Base-by-base conservation (phyloP, 164 flowering plant genomes). In the Dillenia suffruticosa region DNA sequence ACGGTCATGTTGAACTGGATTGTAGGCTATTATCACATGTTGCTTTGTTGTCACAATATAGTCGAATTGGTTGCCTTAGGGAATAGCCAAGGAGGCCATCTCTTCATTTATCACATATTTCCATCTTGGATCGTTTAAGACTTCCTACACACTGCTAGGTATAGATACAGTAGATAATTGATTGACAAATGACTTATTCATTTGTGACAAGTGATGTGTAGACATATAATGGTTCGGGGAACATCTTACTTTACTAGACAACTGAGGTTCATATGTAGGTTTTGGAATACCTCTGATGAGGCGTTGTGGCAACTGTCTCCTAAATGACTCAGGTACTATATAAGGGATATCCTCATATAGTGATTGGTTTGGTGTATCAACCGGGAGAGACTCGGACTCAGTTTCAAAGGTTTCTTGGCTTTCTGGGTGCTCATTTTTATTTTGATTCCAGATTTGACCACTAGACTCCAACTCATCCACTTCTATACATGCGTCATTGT, bases 81-180 rank as follows among this genome's bases (percentile, higher is more conserved):
- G 59, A 46, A 56, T 56, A 56, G 14, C 46, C 59, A 63, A 48
- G 22, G 59, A 45, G 10, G 16, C 9, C 15, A 63, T 63, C n/a
- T 63, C 58, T 12, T 63, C 58, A 11, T 5, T 54, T 45, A 63
- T 63, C 8, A 46, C 24, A 8, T 6, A 3, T 51, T 8, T 46
- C 59, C 59, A 63, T 11, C 45, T 50, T 49, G 55, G 47, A 49
- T 44, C 16, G 0, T 9, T 14, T 14, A 61, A 44, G 2, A 55
- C 63, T 8, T 61, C 10, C 12, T 50, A 24, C 46, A 61, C 46
- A 13, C 32, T 50, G 11, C 32, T 49, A 32, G 63, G 63, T 9
- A 61, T 32, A 19, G 26, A 16, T 22, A 46, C 51, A 47, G 44
- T 45, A 2, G 59, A 57, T 44, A 57, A 9, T 10, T 44, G 26